Evolutionary conservation across 495 filamentous ascomycete genomes (phyloP), one percentile per base, ranked within the genome.

Genomic region (Daldinia vernicosa): DNA sequence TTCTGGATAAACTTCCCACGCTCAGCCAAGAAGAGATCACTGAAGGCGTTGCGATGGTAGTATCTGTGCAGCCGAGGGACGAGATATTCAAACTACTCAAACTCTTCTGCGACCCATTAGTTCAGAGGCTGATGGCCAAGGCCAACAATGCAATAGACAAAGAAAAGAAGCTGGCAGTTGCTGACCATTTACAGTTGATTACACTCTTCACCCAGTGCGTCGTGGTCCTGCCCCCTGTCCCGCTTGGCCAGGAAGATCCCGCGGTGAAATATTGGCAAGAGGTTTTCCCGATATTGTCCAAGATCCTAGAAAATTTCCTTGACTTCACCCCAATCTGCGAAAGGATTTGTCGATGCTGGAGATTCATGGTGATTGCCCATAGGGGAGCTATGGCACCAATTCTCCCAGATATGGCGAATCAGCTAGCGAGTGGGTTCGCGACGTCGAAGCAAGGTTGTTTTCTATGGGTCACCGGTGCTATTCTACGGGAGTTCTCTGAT

Each of bases 241-340:
- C 88, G 32, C 87, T 82, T n/a, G 84, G 84, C 51, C 82, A 90
- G 64, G 89, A 91, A 61, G 94, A 98, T 73, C 95, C 96, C 8
- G 95, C 93, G 0, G 94, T 99, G 37, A 94, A 93, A 74, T 99
- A 98, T 79, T 98, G 95, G 84, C 87, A 93, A 66, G 93, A 97
- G 76, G 91, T 98, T 35, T 90, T 97, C 78, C 93, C 92, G 5
- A 86, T 97, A 50, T 84, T 98, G 72, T 86, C 91, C 14, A 91
- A 89, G 5, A 92, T 99, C 64, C 87, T 92, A 43, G 89, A 94
- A 73, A 93, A 89, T 78, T 98, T 98, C 79, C 87, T 91, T 64
- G 82, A 87, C 63, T 97, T 92, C 64, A 80, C 89, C 2, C 95
- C 95, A 6, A 96, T 99, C 61, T 89, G 95, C 69, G 95, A 99